Conservation (phyloP, 169 alveolate genomes). For the Plasmodium gonderi region DNA sequence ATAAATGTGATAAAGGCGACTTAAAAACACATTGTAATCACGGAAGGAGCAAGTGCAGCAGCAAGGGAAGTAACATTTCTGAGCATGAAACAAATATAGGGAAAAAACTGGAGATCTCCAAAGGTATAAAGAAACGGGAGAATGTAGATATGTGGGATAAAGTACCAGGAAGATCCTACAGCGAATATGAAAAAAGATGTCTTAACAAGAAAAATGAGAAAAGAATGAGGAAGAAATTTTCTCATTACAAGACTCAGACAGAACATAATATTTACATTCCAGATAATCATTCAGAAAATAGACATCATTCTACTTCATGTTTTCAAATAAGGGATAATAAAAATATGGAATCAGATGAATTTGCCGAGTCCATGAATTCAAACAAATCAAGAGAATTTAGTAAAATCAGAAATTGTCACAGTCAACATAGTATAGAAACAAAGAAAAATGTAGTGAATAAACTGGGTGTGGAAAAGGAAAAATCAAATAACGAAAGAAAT, state of each 20-base stretch:
- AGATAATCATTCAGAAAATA: background rate
- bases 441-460: background rate
- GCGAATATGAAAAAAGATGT: background rate
- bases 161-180: background rate
- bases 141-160: background rate
- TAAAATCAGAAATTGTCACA: background rate
- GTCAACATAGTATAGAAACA: background rate
- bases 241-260: background rate
- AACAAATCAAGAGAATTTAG: background rate
- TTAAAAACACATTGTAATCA: background rate
- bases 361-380: background rate
- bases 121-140: background rate
- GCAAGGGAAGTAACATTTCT: background rate
- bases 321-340: conserved; percentile 8
- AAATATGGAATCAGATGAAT: background rate
- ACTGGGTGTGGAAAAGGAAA: too few species aligned
- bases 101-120: background rate
- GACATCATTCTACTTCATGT: background rate
- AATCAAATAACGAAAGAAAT: background rate
- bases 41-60: background rate
- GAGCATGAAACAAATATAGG: background rate
- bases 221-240: background rate
- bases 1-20: background rate
- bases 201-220: background rate
- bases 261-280: background rate